These are phyloP conservation scores for Onygenales sp. DNA, from an alignment of 2,329 filamentous ascomycete species.

Conservation along the genomic window DNA sequence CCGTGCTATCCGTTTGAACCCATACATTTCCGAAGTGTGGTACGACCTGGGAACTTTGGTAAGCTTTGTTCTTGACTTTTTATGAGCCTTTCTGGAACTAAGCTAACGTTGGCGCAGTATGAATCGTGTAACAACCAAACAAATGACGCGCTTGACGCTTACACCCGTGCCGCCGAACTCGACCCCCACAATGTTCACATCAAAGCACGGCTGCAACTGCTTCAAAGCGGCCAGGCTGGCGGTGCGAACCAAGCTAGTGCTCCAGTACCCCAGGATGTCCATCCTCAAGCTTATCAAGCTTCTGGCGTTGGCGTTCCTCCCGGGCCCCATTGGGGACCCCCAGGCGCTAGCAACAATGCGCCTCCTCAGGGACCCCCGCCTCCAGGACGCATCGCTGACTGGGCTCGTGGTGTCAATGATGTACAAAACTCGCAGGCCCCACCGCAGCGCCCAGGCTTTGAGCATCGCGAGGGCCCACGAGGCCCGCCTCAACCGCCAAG, in stretches of 20 bases:
- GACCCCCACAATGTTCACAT: slow-evolving; percentile 92
- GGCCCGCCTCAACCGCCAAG: slow-evolving; percentile 65
- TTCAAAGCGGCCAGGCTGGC: slow-evolving; percentile 72
- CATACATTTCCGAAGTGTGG: slow-evolving; percentile 98
- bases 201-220: slow-evolving; percentile 82
- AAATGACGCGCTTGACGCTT: slow-evolving; percentile 88
- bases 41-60: slow-evolving; percentile 94
- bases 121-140: slow-evolving; percentile 99
- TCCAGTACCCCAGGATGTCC: slow-evolving; percentile 71
- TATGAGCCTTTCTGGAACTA: not conserved
- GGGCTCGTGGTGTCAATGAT: slow-evolving; percentile 63
- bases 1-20: slow-evolving; percentile 88
- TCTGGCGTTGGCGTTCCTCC: slow-evolving; percentile 73
- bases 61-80: slow-evolving; percentile 33
- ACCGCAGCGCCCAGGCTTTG: slow-evolving; percentile 60
- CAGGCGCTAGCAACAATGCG: slow-evolving; percentile 42
- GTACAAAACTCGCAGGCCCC: slow-evolving; percentile 53
- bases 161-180: slow-evolving; percentile 86
- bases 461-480: slow-evolving; percentile 64
- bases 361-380: slow-evolving; percentile 54
- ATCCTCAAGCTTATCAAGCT: slow-evolving; percentile 86
- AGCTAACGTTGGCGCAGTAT: slow-evolving; percentile 49
- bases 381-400: slow-evolving; percentile 51
- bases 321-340: slow-evolving; percentile 80
- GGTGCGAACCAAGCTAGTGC: slow-evolving; percentile 61